Evolutionary conservation across 2,329 filamentous ascomycete genomes (phyloP).

Genomic region (Hypomyces rosellus): DNA sequence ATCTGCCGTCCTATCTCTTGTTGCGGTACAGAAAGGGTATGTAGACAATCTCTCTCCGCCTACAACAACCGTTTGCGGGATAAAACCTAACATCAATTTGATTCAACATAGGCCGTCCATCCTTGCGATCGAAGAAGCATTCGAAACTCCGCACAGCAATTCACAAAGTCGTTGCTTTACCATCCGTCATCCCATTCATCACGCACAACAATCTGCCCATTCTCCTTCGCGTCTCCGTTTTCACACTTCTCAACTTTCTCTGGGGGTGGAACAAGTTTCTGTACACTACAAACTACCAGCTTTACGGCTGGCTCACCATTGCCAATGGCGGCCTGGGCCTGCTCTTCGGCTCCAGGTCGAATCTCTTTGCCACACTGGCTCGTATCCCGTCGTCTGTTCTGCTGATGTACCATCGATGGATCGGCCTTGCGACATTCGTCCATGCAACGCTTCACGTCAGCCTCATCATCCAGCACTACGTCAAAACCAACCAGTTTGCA

Average conservation of each 20-base stretch:
- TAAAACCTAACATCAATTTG: too few relatives aligned
- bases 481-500: slow-evolving; percentile 17
- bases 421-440: slow-evolving; percentile 17
- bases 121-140: too few relatives aligned
- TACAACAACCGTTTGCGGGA: too few relatives aligned
- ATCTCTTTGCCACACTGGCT: slow-evolving; percentile 16
- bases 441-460: slow-evolving; percentile 18
- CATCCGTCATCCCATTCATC: slow-evolving; percentile 10
- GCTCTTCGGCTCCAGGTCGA: slow-evolving; percentile 18
- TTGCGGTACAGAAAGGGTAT: slow-evolving; percentile 11
- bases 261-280: slow-evolving; percentile 17
- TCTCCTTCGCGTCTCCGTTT: slow-evolving; percentile 14
- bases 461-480: slow-evolving; percentile 16
- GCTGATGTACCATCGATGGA: slow-evolving; percentile 18
- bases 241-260: slow-evolving; percentile 18
- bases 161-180: slow-evolving; percentile 2
- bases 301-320: slow-evolving; percentile 22
- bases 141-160: neutral
- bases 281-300: slow-evolving; percentile 20
- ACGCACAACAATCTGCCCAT: slow-evolving; percentile 13
- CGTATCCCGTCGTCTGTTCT: slow-evolving; percentile 16
- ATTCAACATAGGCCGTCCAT: too few relatives aligned
- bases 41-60: neutral
- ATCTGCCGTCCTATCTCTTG: slow-evolving; percentile 12
- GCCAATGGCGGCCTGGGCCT: slow-evolving; percentile 21